Percentiles rank a stretch among this genome's conserved stretches.
These are phyloP conservation scores for Colletotrichum abscissum DNA, from an alignment of 2,329 filamentous ascomycete species.

Conservation along the genomic window DNA sequence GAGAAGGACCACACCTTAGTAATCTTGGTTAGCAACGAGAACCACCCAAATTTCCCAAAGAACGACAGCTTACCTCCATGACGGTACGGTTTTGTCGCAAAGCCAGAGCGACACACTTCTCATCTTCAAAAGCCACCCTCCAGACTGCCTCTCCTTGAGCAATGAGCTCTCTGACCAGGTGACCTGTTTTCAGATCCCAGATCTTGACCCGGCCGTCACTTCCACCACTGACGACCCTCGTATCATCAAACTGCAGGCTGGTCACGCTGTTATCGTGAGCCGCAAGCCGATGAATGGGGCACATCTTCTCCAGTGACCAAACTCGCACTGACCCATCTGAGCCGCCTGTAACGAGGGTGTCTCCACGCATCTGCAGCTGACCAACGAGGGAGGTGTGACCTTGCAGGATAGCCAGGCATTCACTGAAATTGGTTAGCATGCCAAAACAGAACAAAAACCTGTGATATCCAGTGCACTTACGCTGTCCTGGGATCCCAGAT, in stretches of 20 bases:
- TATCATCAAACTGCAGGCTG: slow-evolving; percentile 96
- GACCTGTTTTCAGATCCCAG: slow-evolving; percentile 94
- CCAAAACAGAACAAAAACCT: background rate
- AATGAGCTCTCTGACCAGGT: slow-evolving; percentile 90
- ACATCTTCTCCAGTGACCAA: slow-evolving; percentile 92
- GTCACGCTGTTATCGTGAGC: slow-evolving; percentile 99
- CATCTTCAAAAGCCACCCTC: slow-evolving; percentile 97
- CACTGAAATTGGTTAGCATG: slow-evolving; percentile 57
- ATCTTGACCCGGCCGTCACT: slow-evolving; percentile 98
- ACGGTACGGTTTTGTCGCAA: slow-evolving; percentile 86
- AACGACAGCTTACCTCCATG: slow-evolving; percentile 86
- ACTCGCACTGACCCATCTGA: slow-evolving; percentile 96
- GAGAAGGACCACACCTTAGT: slow-evolving; percentile 92
- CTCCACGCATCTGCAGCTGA: slow-evolving; percentile 93
- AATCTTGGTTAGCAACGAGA: slow-evolving; percentile 42
- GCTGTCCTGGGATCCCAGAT: slow-evolving; percentile 95
- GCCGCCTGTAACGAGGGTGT: slow-evolving; percentile 94
- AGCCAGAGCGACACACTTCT: slow-evolving; percentile 97
- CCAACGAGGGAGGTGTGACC: slow-evolving; percentile 97
- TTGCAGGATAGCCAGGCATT: slow-evolving; percentile 91
- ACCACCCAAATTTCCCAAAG: background rate
- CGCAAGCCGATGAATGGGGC: slow-evolving; percentile 91
- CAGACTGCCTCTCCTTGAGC: slow-evolving; percentile 94
- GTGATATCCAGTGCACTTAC: slow-evolving; percentile 58
- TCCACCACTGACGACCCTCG: slow-evolving; percentile 92